phyloP scores from a whole-genome alignment of 164 flowering plant genomes.

The Euptelea pleiosperma region DNA sequence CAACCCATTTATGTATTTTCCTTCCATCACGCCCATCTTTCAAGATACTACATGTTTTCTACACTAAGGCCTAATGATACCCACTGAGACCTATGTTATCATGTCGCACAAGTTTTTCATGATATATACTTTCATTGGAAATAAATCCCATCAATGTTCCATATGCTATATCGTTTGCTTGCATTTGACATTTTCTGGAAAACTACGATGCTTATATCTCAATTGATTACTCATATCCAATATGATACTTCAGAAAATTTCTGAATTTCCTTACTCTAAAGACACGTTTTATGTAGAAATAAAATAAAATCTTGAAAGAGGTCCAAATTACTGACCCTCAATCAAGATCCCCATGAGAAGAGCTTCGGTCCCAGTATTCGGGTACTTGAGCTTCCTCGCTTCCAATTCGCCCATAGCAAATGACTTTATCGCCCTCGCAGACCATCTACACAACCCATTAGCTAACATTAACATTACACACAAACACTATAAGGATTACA shows the following conservation, averaged over 20 bases:
- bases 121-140: no score
- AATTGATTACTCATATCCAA: neutral
- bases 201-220: neutral
- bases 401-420: conserved; percentile 53
- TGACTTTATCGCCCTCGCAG: conserved; percentile 40
- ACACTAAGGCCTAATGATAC: no score
- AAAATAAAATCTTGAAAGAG: neutral
- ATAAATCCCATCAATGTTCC: no score
- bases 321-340: conserved; percentile 48
- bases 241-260: no score
- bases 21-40: no score
- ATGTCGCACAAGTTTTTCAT: no score
- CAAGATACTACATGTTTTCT: no score
- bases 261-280: no score
- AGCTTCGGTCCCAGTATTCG: conserved; percentile 74
- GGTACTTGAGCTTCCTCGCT: conserved; percentile 67
- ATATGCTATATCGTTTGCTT: no score
- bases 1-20: neutral
- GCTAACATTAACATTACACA: neutral
- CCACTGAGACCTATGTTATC: no score
- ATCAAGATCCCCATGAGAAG: conserved; percentile 57
- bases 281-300: neutral
- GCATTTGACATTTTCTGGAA: no score
- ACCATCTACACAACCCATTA: conserved; percentile 28
- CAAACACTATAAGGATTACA: neutral